Base-by-base conservation (phyloP, 2,329 filamentous ascomycete species). In the Pochonia chlamydosporia region DNA sequence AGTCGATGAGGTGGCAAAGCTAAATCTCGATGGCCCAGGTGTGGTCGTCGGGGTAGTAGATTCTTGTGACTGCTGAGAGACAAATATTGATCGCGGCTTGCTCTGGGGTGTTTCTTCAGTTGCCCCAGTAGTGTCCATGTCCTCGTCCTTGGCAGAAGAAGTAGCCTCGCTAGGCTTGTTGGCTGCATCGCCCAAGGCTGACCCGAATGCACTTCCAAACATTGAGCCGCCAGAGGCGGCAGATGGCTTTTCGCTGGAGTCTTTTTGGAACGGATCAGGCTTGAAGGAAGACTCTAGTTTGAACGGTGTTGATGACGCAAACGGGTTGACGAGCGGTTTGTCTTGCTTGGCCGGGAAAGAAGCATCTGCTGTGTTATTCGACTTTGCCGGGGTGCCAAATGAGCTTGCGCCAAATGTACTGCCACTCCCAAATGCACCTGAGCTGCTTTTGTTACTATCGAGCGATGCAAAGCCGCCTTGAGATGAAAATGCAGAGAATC, bases 251-350 rank as follows among this genome's bases (percentile, higher is more conserved):
- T 76, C 71, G 30, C 74, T 65, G 48, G 84, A 79, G 21, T 85
- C 76, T 49, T 80, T 81, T 1, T 78, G 72, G 39, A 74, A 73
- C 5, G 78, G 74, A 53, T 87, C 84, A 8, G 75, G 73, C 57
- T 82, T 81, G 67, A 89, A 89, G 2, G 79, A 82, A 25, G 80
- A 83, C 33, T 77, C 76, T 14, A 89, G 70, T 55, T 85, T 84
- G 66, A 89, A 89, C 1, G 78, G 75, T 14, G 70, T 65, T n/a
- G 73, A 73, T 23, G 35, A 21, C 10, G 35, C 35, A 23, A 39
- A 39, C 4, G 35, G 35, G 13, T 39, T 39, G 11, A 20, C 35
- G 10, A 39, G 30, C 41, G 64, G 48, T 26, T 64, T 61, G 16
- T 60, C 57, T 16, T 61, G 47, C 43, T 62, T 51, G 42, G 59